Base-by-base conservation (phyloP, 208 protist genomes). In the Crithidia sp. region DNA sequence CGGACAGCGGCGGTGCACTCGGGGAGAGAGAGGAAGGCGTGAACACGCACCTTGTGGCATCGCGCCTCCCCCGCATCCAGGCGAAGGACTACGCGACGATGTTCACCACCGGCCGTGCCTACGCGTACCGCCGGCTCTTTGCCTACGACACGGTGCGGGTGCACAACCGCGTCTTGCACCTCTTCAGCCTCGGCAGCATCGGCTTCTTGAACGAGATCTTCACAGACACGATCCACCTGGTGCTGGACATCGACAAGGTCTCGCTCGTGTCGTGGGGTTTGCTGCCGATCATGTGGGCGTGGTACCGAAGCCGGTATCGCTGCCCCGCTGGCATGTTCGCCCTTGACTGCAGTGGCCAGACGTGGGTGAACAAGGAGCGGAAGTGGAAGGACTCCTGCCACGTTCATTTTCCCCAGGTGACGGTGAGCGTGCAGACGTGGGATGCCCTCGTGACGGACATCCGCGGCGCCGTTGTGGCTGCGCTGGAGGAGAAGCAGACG, bases 171-270 rank as follows among this genome's bases (percentile, higher is more conserved):
- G 79, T 93, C 54, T 71, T 93, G 10, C 57, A 63, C 17, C 70
- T 75, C 41, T 81, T 83, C 79, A 60, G 58, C n/a, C 45, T 47
- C 36, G 50, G 41, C 10, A 68, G 57, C 14, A 82, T 86, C 62
- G 77, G 79, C 5, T 93, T 81, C 77, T 53, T 84, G 36, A 93
- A 93, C 64, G 88, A 93, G 78, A 81, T 82, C 53, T 66, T 93
- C 49, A 85, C 77, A 49, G 54, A 76, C 58, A 68, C 66, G 4
- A 90, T 83, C 10, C 85, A 90, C 59, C 64, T 93, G 5, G 70
- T 80, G 5, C 78, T 90, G 36, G 88, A 90, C 70, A 81, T 89
- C 52, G 88, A 90, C 72, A 87, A 83, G 37, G 73, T 69, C 3
- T 63, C 78, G 58, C 71, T 88, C 19, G 47, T 19, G n/a, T 79